Percentiles rank a stretch among this genome's conserved stretches.
Evolutionary conservation across 345 rosid species (phyloP).

Genomic region (Geranium rotundifolium): DNA sequence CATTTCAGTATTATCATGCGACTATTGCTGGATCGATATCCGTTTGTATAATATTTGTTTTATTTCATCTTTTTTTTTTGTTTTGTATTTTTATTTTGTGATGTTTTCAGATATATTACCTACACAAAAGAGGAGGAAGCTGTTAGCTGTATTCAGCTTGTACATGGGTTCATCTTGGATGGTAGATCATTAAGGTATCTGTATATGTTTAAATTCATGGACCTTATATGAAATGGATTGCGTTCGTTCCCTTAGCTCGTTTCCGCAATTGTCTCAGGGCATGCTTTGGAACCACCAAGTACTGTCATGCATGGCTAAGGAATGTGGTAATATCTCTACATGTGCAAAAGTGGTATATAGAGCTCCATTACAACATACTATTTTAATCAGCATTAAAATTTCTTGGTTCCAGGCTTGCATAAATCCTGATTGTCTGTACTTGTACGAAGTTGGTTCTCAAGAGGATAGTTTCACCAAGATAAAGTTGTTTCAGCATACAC

Average conservation of each 20-base stretch:
- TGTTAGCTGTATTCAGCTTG: constrained; percentile 58
- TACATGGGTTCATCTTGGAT: constrained; percentile 58
- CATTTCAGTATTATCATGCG: constrained; percentile 17
- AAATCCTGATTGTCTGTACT: constrained; percentile 67
- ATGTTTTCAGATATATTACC: constrained; percentile 59
- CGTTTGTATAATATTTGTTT: constrained; percentile 7
- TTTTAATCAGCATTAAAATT: not conserved
- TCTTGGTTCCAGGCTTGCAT: constrained; percentile 48
- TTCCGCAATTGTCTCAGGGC: constrained; percentile 35
- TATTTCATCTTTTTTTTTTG: not conserved
- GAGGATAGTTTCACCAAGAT: constrained; percentile 75
- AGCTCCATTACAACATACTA: not conserved
- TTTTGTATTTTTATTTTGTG: not conserved
- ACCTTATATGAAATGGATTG: not conserved
- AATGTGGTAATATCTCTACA: constrained; percentile 39
- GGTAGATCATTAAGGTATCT: constrained; percentile 56
- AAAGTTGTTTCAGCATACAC: constrained; percentile 54
- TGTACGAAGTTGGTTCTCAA: constrained; percentile 63
- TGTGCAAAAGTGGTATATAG: not conserved
- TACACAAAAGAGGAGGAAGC: constrained; percentile 79
- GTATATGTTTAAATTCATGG: not conserved
- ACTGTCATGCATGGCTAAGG: constrained; percentile 78
- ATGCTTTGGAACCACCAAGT: constrained; percentile 77
- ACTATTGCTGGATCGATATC: constrained; percentile 2
- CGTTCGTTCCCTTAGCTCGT: not conserved